Conservation (phyloP, 2,329 filamentous ascomycete species). For the Cladobotryum protrusum region DNA sequence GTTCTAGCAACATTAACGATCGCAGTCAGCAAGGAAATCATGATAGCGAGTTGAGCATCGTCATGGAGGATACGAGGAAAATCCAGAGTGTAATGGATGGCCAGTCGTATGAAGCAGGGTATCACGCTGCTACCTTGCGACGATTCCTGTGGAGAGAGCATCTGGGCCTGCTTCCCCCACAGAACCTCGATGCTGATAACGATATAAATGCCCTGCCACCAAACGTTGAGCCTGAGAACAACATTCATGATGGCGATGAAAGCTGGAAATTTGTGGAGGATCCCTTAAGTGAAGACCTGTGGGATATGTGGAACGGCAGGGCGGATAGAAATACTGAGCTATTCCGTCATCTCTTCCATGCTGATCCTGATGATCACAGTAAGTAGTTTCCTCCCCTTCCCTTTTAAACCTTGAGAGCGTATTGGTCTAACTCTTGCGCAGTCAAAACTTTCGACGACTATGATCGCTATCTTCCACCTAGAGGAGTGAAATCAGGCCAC, state of each 20-base stretch:
- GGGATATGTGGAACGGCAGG: slow-evolving; percentile 60
- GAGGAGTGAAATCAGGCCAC: slow-evolving; percentile 73
- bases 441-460: slow-evolving; percentile 90
- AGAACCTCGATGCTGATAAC: slow-evolving; percentile 59
- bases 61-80: slow-evolving; percentile 75
- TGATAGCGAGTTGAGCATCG: slow-evolving; percentile 83
- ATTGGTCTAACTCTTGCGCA: slow-evolving; percentile 19
- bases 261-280: slow-evolving; percentile 62
- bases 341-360: slow-evolving; percentile 76
- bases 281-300: slow-evolving; percentile 60
- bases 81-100: slow-evolving; percentile 74
- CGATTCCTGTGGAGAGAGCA: slow-evolving; percentile 88
- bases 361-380: slow-evolving; percentile 83
- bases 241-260: slow-evolving; percentile 54
- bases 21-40: slow-evolving; percentile 81
- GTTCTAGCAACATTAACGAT: slow-evolving; percentile 88
- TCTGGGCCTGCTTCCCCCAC: slow-evolving; percentile 70
- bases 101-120: slow-evolving; percentile 67
- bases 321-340: slow-evolving; percentile 67
- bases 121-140: slow-evolving; percentile 73
- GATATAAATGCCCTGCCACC: slow-evolving; percentile 73
- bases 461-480: slow-evolving; percentile 65
- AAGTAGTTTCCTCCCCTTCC: slow-evolving; percentile 21
- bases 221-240: slow-evolving; percentile 57
- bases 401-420: slow-evolving; percentile 11